A percentile compares a stretch with the other conserved stretches of the same genome.
These are phyloP conservation scores for Monosporascus ibericus DNA, from an alignment of 2,329 filamentous ascomycete genomes.

Conservation along the genomic window DNA sequence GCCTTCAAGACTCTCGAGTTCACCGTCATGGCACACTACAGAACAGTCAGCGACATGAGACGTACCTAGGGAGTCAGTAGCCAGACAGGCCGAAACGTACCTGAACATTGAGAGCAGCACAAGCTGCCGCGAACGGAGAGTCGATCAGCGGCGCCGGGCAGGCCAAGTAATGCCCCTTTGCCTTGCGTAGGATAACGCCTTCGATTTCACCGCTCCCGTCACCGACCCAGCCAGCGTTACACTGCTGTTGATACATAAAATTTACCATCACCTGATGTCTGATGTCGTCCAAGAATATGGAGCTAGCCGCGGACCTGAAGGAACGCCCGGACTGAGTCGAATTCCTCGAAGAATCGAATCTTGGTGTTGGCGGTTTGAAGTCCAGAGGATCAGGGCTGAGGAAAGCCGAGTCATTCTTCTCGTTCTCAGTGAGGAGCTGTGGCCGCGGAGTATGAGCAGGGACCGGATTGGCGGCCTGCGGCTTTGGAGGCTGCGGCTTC, in stretches of 20 bases:
- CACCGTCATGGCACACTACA: slow-evolving; percentile 70
- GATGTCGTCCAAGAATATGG: slow-evolving; percentile 61
- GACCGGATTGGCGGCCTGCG: background rate
- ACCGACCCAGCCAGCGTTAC: slow-evolving; percentile 66
- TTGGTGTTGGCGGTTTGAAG: slow-evolving; percentile 41
- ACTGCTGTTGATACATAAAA: slow-evolving; percentile 76
- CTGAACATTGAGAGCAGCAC: slow-evolving; percentile 64
- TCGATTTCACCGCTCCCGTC: slow-evolving; percentile 63
- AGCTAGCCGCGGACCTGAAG: slow-evolving; percentile 39
- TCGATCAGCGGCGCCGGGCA: slow-evolving; percentile 60
- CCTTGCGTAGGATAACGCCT: slow-evolving; percentile 66
- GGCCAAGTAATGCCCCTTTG: slow-evolving; percentile 63
- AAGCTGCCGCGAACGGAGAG: slow-evolving; percentile 59
- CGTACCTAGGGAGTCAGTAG: background rate
- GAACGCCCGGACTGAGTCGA: slow-evolving; percentile 44
- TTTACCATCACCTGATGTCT: slow-evolving; percentile 81
- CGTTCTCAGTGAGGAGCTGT: background rate
- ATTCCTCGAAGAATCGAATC: slow-evolving; percentile 44
- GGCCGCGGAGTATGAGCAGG: background rate
- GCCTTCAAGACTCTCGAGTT: slow-evolving; percentile 76
- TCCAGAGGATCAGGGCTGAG: background rate
- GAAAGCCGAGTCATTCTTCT: background rate
- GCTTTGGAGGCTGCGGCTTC: background rate
- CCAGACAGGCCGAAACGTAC: slow-evolving; percentile 32
- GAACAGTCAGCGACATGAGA: background rate